Base-by-base conservation (phyloP, 2,329 filamentous ascomycete species). In the Hawksworthiomyces lignivorus region DNA sequence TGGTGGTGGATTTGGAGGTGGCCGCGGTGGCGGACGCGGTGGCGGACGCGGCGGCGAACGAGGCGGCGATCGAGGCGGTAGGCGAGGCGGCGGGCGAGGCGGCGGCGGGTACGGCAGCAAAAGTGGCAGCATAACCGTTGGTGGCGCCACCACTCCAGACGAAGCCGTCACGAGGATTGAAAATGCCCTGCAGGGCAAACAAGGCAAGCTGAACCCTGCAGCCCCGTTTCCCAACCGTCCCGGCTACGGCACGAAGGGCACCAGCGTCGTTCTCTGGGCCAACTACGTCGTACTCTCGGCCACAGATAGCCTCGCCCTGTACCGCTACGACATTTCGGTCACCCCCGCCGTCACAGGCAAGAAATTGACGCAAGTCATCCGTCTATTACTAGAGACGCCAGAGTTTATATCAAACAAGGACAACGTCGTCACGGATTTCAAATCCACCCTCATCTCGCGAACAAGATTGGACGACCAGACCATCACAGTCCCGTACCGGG, bases 401-500 rank as follows among this genome's bases (percentile, higher is more conserved):
- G 45, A 53, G n/a, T 34, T 61, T 5, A 42, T 41, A 0, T 17
- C 41, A 0, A 28, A 39, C 31, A 36, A 38, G 4, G 28, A 33
- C 11, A 49, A 56, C 37, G 41, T 63, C 4, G 57, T 57, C 12
- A 60, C 57, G 2, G 61, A 63, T 41, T 63, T 62, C 48, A 55
- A 46, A 43, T 54, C 56, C 2, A 61, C 53, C 1, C 41, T 64
- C 2, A 49, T 65, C 22, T 51, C 59, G 6, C 52, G 50, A 2
- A 42, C 29, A 10, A 45, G 51, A 19, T 39, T 63, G 7, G 35
- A 44, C 3, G 41, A 45, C 29, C 36, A 39, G 9, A 10, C 10
- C 4, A 11, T 33, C 6, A 19, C 28, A 1, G 22, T 59, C 8
- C 27, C 21, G 1, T 64, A 62, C 45, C 54, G 54, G 2, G 24